Conservation (phyloP, 108 stramenopile genomes). For the Nannochloropsis salina region DNA sequence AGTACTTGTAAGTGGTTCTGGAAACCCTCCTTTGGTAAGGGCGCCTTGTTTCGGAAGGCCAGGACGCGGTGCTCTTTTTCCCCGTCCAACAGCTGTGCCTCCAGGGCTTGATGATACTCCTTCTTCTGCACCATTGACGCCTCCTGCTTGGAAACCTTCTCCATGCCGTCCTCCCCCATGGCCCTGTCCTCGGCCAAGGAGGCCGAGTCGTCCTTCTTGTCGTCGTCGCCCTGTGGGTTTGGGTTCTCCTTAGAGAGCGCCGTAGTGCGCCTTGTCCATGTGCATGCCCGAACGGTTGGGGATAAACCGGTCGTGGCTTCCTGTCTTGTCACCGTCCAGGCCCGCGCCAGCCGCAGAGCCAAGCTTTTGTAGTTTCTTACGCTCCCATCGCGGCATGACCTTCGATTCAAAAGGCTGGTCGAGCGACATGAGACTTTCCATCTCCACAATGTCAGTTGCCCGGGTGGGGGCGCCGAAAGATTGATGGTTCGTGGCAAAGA, state of each 20-base stretch:
- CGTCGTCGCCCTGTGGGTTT: not conserved
- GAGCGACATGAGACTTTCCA: constrained; percentile 48
- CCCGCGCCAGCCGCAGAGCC: constrained; percentile 22
- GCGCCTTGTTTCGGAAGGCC: constrained; percentile 89
- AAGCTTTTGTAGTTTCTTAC: constrained; percentile 50
- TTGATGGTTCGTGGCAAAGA: not conserved
- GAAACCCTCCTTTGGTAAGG: constrained; percentile 86
- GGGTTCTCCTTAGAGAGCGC: constrained; percentile 48
- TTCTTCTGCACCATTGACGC: constrained; percentile 26
- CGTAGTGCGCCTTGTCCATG: constrained; percentile 43
- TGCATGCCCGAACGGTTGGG: constrained; percentile 56
- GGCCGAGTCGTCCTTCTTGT: not conserved
- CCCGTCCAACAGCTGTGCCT: constrained; percentile 41
- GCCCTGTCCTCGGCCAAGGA: not conserved
- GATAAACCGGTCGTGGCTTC: constrained; percentile 55
- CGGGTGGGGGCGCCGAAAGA: constrained; percentile 20
- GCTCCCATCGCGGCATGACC: constrained; percentile 56
- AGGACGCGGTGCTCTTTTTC: constrained; percentile 64
- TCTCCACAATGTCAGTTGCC: constrained; percentile 44
- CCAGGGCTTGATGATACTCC: constrained; percentile 38
- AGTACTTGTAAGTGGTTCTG: constrained; percentile 84
- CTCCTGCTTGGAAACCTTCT: not conserved
- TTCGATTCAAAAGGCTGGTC: constrained; percentile 46
- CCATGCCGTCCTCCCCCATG: not conserved
- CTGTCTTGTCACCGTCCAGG: constrained; percentile 29